Conservation (phyloP, 495 filamentous ascomycete genomes). For the Xylaria sp. region DNA sequence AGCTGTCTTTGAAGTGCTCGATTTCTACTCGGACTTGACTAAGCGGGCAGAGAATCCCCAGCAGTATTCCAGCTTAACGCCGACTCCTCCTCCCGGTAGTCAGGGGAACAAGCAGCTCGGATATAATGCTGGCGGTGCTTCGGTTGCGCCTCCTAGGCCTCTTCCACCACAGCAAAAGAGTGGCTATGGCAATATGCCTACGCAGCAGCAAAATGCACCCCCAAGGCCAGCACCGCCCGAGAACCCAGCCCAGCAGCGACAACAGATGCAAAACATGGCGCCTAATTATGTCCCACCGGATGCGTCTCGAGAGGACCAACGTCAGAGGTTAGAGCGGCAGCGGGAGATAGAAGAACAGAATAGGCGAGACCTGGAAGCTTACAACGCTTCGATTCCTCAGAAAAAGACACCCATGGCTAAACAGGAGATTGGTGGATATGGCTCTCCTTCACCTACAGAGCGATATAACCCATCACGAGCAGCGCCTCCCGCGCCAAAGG, state of each 20-base stretch:
- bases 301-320: slow-evolving; percentile 60
- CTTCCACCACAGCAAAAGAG: slow-evolving; percentile 60
- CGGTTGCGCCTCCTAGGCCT: slow-evolving; percentile 81
- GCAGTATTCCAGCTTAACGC: slow-evolving; percentile 72
- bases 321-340: slow-evolving; percentile 58
- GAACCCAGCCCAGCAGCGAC: slow-evolving; percentile 46
- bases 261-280: slow-evolving; percentile 54
- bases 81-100: slow-evolving; percentile 66
- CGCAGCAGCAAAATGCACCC: slow-evolving; percentile 40
- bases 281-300: slow-evolving; percentile 62
- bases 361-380: slow-evolving; percentile 78
- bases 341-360: slow-evolving; percentile 71
- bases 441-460: slow-evolving; percentile 58
- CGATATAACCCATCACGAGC: slow-evolving; percentile 85
- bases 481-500: slow-evolving; percentile 66
- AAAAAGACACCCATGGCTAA: slow-evolving; percentile 77
- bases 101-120: slow-evolving; percentile 72
- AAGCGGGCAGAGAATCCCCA: slow-evolving; percentile 84
- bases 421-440: slow-evolving; percentile 82
- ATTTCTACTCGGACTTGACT: slow-evolving; percentile 96
- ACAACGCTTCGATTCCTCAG: slow-evolving; percentile 86
- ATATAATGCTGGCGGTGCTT: slow-evolving; percentile 64
- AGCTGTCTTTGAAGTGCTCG: slow-evolving; percentile 94
- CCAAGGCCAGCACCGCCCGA: slow-evolving; percentile 52
- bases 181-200: slow-evolving; percentile 48